These are phyloP conservation scores for Neostapfia colusana DNA, from an alignment of 176 grass and related monocot genomes.

Conservation along the genomic window DNA sequence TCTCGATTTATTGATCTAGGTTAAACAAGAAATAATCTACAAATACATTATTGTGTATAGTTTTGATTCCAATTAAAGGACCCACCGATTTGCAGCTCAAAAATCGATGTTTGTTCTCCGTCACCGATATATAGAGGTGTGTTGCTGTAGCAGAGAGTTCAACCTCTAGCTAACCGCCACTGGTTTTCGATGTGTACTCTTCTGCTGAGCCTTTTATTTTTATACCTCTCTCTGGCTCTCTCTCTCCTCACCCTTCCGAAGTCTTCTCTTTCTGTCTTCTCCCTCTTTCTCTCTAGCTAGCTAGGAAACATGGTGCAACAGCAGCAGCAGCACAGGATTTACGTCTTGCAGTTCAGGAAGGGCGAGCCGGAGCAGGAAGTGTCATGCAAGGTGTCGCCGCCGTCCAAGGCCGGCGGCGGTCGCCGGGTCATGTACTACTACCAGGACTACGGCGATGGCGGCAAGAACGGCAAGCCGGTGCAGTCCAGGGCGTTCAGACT, in stretches of 20 bases:
- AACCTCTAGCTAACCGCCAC: conserved; percentile 39
- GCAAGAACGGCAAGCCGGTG: neutral
- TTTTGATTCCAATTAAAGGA: neutral
- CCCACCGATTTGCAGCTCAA: conserved; percentile 25
- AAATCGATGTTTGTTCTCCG: conserved; percentile 48
- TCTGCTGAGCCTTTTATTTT: conserved; percentile 47
- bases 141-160: conserved; percentile 31
- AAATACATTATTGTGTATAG: neutral
- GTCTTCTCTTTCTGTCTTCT: neutral
- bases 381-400: conserved; percentile 46
- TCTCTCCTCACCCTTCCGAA: conserved; percentile 20
- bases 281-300: too few species aligned
- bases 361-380: conserved; percentile 60
- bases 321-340: conserved; percentile 58
- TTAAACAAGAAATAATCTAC: neutral
- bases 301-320: conserved; percentile 51
- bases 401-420: conserved; percentile 45
- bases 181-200: conserved; percentile 44
- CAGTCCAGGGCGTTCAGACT: conserved; percentile 26
- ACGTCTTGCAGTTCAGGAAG: conserved; percentile 77
- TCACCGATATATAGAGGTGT: conserved; percentile 24
- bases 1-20: conserved; percentile 16
- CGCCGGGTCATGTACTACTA: conserved; percentile 67
- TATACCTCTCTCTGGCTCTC: neutral
- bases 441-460: conserved; percentile 42